These are phyloP conservation scores for Helminthosporium solani DNA, from an alignment of 2,329 filamentous ascomycete species.

Conservation along the genomic window DNA sequence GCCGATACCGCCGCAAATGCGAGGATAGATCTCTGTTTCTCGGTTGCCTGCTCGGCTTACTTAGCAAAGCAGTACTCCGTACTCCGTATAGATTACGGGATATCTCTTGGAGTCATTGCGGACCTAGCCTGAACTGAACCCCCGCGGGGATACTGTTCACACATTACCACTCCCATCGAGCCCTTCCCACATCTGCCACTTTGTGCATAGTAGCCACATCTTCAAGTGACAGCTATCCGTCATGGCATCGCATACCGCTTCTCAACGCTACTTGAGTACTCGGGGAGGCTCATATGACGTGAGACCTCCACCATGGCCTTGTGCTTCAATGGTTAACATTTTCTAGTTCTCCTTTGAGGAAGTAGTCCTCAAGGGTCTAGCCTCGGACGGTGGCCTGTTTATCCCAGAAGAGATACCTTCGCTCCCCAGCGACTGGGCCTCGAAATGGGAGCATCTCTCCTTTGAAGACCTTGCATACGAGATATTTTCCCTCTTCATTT, in stretches of 20 bases:
- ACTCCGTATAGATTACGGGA: too few species aligned
- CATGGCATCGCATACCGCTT: conserved; percentile 53
- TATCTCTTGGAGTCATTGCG: too few species aligned
- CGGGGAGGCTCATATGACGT: conserved; percentile 64
- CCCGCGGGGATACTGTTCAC: too few species aligned
- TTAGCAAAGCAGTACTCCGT: too few species aligned
- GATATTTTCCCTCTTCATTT: conserved; percentile 87
- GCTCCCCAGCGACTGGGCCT: conserved; percentile 63
- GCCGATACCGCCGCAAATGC: background rate
- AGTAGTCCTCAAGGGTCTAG: conserved; percentile 85
- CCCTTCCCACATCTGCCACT: too few species aligned
- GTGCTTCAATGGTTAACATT: background rate
- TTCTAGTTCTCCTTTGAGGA: conserved; percentile 82
- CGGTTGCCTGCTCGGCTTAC: too few species aligned
- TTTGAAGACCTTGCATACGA: conserved; percentile 81
- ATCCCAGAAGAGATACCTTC: conserved; percentile 79
- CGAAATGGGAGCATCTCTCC: conserved; percentile 72
- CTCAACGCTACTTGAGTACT: conserved; percentile 64
- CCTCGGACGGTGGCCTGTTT: conserved; percentile 83
- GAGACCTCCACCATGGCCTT: conserved; percentile 23
- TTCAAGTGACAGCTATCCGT: background rate
- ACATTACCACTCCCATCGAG: background rate
- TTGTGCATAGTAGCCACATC: conserved; percentile 1
- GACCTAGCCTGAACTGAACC: too few species aligned
- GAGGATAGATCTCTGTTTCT: too few species aligned